These are phyloP conservation scores for Taiozyma sp. DNA, from an alignment of 1,139 yeast species.

Conservation along the genomic window DNA sequence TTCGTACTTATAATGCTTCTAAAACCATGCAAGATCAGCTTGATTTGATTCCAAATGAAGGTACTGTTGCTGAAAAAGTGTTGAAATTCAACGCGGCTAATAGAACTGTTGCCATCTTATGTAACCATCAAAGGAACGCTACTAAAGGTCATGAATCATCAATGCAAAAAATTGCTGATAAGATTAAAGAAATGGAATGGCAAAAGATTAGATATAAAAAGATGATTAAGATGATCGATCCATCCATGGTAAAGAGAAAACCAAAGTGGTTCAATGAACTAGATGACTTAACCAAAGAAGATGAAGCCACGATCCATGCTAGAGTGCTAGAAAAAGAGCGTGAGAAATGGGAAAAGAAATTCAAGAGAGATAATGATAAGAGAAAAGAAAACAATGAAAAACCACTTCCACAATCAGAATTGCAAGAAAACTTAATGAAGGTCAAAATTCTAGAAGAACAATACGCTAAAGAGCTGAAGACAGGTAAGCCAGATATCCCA, in stretches of 20 bases:
- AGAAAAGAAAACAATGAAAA: conserved; percentile 51
- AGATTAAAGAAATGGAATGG: conserved; percentile 77
- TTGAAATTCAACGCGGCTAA: conserved; percentile 91
- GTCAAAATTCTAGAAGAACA: conserved; percentile 51
- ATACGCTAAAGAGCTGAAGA: conserved; percentile 53
- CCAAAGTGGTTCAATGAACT: conserved; percentile 61
- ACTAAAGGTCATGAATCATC: conserved; percentile 78
- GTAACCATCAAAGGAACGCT: conserved; percentile 96
- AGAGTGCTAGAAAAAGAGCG: conserved; percentile 50
- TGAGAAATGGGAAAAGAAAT: conserved; percentile 59
- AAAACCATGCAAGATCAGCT: conserved; percentile 95
- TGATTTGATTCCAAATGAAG: conserved; percentile 75
- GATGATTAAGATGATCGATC: conserved; percentile 64
- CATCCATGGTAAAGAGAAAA: conserved; percentile 45
- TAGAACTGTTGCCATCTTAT: conserved; percentile 88
- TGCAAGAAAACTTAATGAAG: conserved; percentile 53
- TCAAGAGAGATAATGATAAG: conserved; percentile 74
- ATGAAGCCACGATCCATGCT: conserved; percentile 52
- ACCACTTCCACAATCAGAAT: conserved; percentile 45
- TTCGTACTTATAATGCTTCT: conserved; percentile 96
- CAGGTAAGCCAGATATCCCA: conserved; percentile 53
- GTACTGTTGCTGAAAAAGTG: conserved; percentile 83
- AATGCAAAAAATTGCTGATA: conserved; percentile 73
- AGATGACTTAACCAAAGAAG: conserved; percentile 64
- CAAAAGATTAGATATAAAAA: conserved; percentile 69